A percentile compares a stretch with the other conserved stretches of the same genome.
Conservation (phyloP, 352 stramenopile species). For the Phytophthora pistaciae region DNA sequence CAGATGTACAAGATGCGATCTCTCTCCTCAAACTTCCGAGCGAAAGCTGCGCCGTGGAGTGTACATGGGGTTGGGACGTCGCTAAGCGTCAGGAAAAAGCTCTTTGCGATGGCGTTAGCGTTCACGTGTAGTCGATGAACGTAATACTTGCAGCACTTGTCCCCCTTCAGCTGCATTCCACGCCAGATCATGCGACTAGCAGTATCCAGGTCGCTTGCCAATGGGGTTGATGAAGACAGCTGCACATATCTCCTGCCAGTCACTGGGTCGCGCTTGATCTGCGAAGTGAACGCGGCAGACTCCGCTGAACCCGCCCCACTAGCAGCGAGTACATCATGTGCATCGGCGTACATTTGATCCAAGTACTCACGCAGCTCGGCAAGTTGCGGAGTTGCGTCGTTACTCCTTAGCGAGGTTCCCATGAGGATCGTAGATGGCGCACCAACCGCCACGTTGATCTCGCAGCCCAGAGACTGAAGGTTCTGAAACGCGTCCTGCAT, state of each 20-base stretch:
- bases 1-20: conserved; percentile 31
- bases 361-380: conserved; percentile 20
- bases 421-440: conserved; percentile 15
- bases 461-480: conserved; percentile 16
- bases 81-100: conserved; percentile 22
- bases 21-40: conserved; percentile 24
- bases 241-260: conserved; percentile 16
- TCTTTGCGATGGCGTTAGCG: conserved; percentile 28
- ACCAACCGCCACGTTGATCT: conserved; percentile 21
- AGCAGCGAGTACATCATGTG: conserved; percentile 12
- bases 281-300: conserved; percentile 12
- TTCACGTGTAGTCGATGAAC: conserved; percentile 28
- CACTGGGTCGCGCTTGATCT: conserved; percentile 23
- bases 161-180: conserved; percentile 25
- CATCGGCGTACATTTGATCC: conserved; percentile 26
- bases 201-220: conserved; percentile 17
- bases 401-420: conserved; percentile 22
- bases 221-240: conserved; percentile 18
- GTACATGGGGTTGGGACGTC: conserved; percentile 2
- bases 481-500: conserved; percentile 25
- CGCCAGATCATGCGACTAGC: conserved; percentile 28
- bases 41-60: conserved; percentile 22
- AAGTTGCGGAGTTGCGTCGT: conserved; percentile 30
- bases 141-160: conserved; percentile 17
- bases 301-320: neutral